These are phyloP conservation scores for Lunasporangiospora selenospora DNA, from an alignment of 192 early-diverging fungal genomes.

Conservation along the genomic window DNA sequence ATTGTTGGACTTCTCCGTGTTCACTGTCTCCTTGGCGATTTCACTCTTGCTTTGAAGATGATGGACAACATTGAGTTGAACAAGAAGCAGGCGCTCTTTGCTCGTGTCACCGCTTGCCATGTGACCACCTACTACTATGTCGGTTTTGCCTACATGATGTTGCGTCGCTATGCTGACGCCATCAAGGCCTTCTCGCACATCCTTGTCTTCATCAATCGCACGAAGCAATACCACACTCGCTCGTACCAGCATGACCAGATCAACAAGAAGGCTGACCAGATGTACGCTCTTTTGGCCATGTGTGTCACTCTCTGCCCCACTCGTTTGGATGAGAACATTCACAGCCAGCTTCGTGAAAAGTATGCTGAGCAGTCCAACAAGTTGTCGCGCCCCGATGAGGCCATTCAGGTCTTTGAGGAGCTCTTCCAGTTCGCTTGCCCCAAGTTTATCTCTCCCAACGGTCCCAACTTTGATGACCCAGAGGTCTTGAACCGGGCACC, in stretches of 20 bases:
- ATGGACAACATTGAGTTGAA: slow-evolving; percentile 95
- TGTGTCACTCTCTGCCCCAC: slow-evolving; percentile 93
- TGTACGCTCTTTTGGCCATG: slow-evolving; percentile 92
- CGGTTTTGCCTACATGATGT: slow-evolving; percentile 98
- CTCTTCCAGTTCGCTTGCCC: slow-evolving; percentile 92
- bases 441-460: slow-evolving; percentile 93
- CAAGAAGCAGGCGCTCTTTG: slow-evolving; percentile 92
- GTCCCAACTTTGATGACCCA: slow-evolving; percentile 82
- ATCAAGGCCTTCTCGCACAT: slow-evolving; percentile 92
- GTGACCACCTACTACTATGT: slow-evolving; percentile 98
- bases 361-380: slow-evolving; percentile 90
- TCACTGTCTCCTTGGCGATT: slow-evolving; percentile 96
- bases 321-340: slow-evolving; percentile 93
- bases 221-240: slow-evolving; percentile 93
- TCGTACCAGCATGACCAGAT: slow-evolving; percentile 92
- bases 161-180: slow-evolving; percentile 95
- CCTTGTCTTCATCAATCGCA: slow-evolving; percentile 87
- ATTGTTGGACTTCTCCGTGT: slow-evolving; percentile 93
- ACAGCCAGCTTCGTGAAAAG: slow-evolving; percentile 88
- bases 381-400: slow-evolving; percentile 74
- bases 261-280: slow-evolving; percentile 94
- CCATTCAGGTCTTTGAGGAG: slow-evolving; percentile 82
- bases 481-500: slow-evolving; percentile 30
- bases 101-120: slow-evolving; percentile 96
- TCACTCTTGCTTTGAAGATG: slow-evolving; percentile 93